Conservation (phyloP, 441 rosid species). For the Gossypium davidsonii region DNA sequence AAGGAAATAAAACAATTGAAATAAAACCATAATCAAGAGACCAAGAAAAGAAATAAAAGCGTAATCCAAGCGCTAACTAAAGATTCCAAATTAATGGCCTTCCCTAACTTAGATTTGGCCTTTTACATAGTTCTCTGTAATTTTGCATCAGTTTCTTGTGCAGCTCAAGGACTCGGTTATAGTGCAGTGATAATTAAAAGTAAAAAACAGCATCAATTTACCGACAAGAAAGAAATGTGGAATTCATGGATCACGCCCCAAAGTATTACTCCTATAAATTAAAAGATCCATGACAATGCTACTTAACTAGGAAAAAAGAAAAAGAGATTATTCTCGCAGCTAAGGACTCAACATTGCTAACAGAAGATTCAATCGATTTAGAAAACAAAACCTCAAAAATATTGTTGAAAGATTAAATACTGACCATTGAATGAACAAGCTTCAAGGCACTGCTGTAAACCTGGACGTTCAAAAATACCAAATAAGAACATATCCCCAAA, state of each 20-base stretch:
- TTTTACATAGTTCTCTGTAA: too few species aligned
- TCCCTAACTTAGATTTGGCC: too few species aligned
- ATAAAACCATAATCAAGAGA: too few species aligned
- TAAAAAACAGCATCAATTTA: not conserved
- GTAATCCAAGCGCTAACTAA: too few species aligned
- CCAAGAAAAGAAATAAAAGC: too few species aligned
- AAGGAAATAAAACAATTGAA: too few species aligned
- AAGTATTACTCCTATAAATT: not conserved
- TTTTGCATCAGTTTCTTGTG: too few species aligned
- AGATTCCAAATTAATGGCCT: too few species aligned
- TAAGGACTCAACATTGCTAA: not conserved
- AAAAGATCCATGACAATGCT: not conserved
- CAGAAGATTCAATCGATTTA: not conserved
- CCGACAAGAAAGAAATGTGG: not conserved
- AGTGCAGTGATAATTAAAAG: not conserved
- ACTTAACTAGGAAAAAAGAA: not conserved
- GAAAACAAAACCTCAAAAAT: not conserved
- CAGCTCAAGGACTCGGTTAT: not conserved
- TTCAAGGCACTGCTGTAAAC: slow-evolving; percentile 96
- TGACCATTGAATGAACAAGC: slow-evolving; percentile 91
- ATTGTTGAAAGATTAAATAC: slow-evolving; percentile 21
- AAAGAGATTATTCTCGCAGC: not conserved
- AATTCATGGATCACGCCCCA: not conserved
- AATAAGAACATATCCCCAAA: slow-evolving; percentile 5
- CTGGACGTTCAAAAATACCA: slow-evolving; percentile 31